These are phyloP conservation scores for Harrya chromipes DNA, from an alignment of 768 basidiomycete genomes.

Conservation along the genomic window DNA sequence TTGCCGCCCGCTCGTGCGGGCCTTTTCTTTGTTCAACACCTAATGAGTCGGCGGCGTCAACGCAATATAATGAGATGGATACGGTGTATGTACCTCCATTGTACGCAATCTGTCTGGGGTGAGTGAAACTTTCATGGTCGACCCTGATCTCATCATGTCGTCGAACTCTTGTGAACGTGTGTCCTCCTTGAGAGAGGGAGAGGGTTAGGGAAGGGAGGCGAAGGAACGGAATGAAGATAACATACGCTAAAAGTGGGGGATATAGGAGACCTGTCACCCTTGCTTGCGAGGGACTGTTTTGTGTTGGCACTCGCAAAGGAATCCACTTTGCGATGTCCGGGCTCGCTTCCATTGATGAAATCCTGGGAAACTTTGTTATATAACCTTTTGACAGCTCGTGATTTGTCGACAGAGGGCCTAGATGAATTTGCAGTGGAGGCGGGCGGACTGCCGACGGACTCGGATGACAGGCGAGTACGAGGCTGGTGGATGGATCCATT, in stretches of 20 bases:
- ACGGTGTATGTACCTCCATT: slow-evolving; percentile 73
- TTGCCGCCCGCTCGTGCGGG: slow-evolving; percentile 31
- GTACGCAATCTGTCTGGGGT: slow-evolving; percentile 91
- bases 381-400: slow-evolving; percentile 59
- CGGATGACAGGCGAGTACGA: slow-evolving; percentile 37
- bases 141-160: slow-evolving; percentile 82
- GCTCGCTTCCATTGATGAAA: slow-evolving; percentile 39
- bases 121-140: slow-evolving; percentile 93
- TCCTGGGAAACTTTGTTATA: slow-evolving; percentile 40
- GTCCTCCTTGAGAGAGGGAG: slow-evolving; percentile 43
- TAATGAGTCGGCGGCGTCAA: slow-evolving; percentile 24
- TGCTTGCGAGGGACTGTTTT: slow-evolving; percentile 35
- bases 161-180: slow-evolving; percentile 80
- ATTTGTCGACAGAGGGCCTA: slow-evolving; percentile 64
- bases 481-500: slow-evolving; percentile 23
- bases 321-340: slow-evolving; percentile 52
- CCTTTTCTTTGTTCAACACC: slow-evolving; percentile 76
- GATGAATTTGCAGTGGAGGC: slow-evolving; percentile 28
- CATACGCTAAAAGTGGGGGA: slow-evolving; percentile 35
- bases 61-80: slow-evolving; percentile 15
- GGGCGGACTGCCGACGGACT: slow-evolving; percentile 32
- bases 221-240: slow-evolving; percentile 6
- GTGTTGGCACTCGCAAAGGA: slow-evolving; percentile 52
- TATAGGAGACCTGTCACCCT: slow-evolving; percentile 33
- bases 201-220: slow-evolving; percentile 1